Base-by-base conservation (phyloP, 495 filamentous ascomycete species). In the Penicillium lividum region DNA sequence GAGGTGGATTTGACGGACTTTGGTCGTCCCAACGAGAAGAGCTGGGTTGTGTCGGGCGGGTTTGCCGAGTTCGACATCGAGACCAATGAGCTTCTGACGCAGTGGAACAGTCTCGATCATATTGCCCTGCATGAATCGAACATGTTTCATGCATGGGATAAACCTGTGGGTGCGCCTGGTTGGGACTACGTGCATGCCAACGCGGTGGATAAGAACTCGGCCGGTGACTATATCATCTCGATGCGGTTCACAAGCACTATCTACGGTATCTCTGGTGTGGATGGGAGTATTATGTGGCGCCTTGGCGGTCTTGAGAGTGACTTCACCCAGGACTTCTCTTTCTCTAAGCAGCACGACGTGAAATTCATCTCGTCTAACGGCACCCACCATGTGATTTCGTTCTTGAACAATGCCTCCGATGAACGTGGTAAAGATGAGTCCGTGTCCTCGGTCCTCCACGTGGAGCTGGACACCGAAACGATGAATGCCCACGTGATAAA, bases 321-420 rank as follows among this genome's bases (percentile, higher is more conserved):
- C 43, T 80, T 83, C 43, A 59, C 66, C 5, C 64, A 62, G 33
- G 75, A 79, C 57, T 81, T 82, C 62, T 70, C 76, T 1, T 87
- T 88, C 68, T 80, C 79, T 38, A 82, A 77, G 61, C 84, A 88
- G 66, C 84, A 88, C 59, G 78, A 87, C 63, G 84, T 79, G 11
- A 78, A 82, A 18, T 85, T 80, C 63, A 54, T 84, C 49, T 72
- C 73, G 16, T 77, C 82, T 18, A 70, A 81, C 60, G 71, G 71
- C n/a, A 82, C 80, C 11, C 66, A 73, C 54, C 76, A 79, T 36
- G 71, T 74, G 29, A 74, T 86, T 36, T 81, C 80, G 13, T 60
- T 86, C 33, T 75, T 80, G 64, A 83, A 86, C 70, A 86, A 86
- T 60, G 79, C 74, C 44, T 75, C 73, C 50, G 78, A 79, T 60